Conservation (phyloP, 768 basidiomycete genomes). For the Candolleomyces aberdarensis region DNA sequence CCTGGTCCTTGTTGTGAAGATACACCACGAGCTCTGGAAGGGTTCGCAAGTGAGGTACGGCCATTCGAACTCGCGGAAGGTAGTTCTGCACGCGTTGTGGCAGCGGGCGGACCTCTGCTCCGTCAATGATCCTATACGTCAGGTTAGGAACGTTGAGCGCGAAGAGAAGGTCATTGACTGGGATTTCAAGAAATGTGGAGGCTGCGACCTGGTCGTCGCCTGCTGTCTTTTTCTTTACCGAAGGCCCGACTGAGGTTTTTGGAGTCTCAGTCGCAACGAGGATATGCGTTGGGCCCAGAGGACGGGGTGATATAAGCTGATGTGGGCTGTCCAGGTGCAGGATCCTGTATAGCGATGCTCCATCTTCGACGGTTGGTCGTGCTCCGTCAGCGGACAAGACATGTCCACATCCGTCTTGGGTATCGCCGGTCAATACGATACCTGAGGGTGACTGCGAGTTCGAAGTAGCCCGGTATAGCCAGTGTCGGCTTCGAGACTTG, state of each 20-base stretch:
- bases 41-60: constrained; percentile 30
- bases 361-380: not conserved
- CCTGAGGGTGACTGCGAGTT: too few relatives aligned
- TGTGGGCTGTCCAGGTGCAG: not conserved
- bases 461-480: not conserved
- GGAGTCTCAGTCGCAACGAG: not conserved
- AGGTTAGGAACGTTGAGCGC: constrained; percentile 34
- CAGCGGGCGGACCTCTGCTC: constrained; percentile 14
- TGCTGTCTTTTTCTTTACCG: not conserved
- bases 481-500: not conserved
- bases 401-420: not conserved
- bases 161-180: constrained; percentile 37
- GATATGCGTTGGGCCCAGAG: constrained; percentile 6
- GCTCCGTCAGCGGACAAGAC: not conserved
- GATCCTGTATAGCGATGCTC: not conserved
- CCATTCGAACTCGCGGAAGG: constrained; percentile 29
- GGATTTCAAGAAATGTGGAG: not conserved
- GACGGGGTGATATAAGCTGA: constrained; percentile 1
- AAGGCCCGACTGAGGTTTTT: not conserved
- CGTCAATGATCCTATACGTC: not conserved
- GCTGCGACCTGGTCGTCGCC: not conserved
- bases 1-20: constrained; percentile 37
- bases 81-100: constrained; percentile 32
- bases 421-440: too few relatives aligned
- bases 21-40: constrained; percentile 34